Evolutionary conservation across 2,329 filamentous ascomycete species (phyloP).

Genomic region (Cladophialophora bantiana): DNA sequence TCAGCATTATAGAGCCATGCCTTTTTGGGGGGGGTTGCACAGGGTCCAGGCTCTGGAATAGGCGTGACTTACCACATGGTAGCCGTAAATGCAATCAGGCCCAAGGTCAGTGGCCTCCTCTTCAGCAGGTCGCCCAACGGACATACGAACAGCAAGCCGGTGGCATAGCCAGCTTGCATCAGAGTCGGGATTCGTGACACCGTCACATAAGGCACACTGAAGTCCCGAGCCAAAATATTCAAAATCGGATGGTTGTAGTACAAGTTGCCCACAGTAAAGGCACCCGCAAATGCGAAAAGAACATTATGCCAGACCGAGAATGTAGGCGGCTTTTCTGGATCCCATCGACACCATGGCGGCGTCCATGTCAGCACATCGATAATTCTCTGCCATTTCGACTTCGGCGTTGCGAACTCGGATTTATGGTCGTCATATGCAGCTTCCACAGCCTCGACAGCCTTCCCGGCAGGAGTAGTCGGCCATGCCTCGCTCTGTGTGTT

Average conservation of each 20-base stretch:
- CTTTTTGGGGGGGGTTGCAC: neutral
- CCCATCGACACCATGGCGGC: slow-evolving; percentile 72
- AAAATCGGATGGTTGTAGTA: slow-evolving; percentile 75
- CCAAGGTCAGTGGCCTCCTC: slow-evolving; percentile 70
- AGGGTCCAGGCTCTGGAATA: neutral
- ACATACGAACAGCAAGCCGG: slow-evolving; percentile 75
- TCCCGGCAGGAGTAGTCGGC: slow-evolving; percentile 10
- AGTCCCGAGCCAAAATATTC: slow-evolving; percentile 75
- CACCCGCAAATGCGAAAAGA: slow-evolving; percentile 48
- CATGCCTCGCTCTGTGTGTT: slow-evolving; percentile 17
- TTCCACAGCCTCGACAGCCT: slow-evolving; percentile 18
- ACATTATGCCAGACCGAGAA: slow-evolving; percentile 75
- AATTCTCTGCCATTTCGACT: slow-evolving; percentile 15
- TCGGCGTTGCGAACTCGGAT: slow-evolving; percentile 1
- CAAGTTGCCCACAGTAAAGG: slow-evolving; percentile 78
- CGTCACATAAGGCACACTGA: slow-evolving; percentile 72
- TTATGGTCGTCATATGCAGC: slow-evolving; percentile 20
- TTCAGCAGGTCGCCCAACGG: slow-evolving; percentile 75
- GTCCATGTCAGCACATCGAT: slow-evolving; percentile 55
- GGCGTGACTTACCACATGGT: slow-evolving; percentile 63
- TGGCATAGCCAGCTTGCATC: slow-evolving; percentile 80
- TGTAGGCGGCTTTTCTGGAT: slow-evolving; percentile 68
- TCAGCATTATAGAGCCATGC: slow-evolving; percentile 3
- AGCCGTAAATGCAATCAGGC: slow-evolving; percentile 71
- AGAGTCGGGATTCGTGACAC: slow-evolving; percentile 74